These are phyloP conservation scores for Cyberlindnera suaveolens DNA, from an alignment of 805 yeast species.

Conservation along the genomic window DNA sequence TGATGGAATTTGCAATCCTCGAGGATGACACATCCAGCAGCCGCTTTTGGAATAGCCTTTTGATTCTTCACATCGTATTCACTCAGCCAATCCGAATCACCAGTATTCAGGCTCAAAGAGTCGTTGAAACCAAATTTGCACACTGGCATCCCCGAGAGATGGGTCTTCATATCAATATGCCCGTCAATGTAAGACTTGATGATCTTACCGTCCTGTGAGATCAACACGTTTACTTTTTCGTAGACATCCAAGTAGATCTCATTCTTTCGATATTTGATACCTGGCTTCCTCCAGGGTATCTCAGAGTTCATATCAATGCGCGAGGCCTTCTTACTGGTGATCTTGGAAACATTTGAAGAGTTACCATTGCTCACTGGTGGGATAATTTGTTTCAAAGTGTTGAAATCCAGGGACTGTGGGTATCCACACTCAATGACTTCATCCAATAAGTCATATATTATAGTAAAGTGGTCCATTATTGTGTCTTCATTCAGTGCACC, in stretches of 20 bases:
- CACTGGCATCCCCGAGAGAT: constrained; percentile 73
- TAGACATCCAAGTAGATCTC: constrained; percentile 71
- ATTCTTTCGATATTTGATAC: constrained; percentile 73
- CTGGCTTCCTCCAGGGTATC: constrained; percentile 62
- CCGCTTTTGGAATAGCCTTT: constrained; percentile 32
- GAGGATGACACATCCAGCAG: constrained; percentile 46
- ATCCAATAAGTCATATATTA: constrained; percentile 72
- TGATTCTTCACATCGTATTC: constrained; percentile 26
- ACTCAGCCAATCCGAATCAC: constrained; percentile 20
- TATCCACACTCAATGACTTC: constrained; percentile 74
- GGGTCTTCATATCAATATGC: constrained; percentile 59
- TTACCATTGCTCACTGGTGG: constrained; percentile 17
- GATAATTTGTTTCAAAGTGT: constrained; percentile 32
- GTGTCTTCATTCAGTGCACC: constrained; percentile 33
- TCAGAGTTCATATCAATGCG: constrained; percentile 1
- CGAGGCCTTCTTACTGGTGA: background rate
- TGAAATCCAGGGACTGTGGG: constrained; percentile 58
- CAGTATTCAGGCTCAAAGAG: constrained; percentile 26
- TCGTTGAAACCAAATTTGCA: constrained; percentile 79
- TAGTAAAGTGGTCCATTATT: constrained; percentile 58
- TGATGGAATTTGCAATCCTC: constrained; percentile 85
- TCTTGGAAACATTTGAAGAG: background rate
- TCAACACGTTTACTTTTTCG: constrained; percentile 67
- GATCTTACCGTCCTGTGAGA: constrained; percentile 58
- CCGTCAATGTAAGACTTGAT: constrained; percentile 75